Conservation (phyloP, 2,329 filamentous ascomycete species). For the Cercospora sp. region DNA sequence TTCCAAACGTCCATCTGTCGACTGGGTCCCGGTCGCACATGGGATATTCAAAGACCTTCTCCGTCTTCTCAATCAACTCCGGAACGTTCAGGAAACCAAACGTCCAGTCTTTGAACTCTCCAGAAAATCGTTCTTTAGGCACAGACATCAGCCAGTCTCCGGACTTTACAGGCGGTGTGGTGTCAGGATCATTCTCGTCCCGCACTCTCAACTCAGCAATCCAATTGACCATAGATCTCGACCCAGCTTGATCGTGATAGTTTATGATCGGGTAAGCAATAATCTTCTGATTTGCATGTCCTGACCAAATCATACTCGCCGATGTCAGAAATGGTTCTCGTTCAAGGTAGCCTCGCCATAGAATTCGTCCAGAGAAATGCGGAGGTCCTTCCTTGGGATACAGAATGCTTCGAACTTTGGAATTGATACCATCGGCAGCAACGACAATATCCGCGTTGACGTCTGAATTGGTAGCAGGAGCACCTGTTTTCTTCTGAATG, state of each 20-base stretch:
- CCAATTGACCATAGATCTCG: slow-evolving; percentile 49
- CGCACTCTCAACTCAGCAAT: slow-evolving; percentile 49
- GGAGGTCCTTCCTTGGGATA: slow-evolving; percentile 50
- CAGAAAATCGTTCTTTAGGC: slow-evolving; percentile 44
- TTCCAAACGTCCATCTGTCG: slow-evolving; percentile 43
- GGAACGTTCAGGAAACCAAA: slow-evolving; percentile 48
- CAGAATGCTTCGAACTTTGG: slow-evolving; percentile 43
- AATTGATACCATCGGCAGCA: slow-evolving; percentile 51
- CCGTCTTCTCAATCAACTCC: slow-evolving; percentile 46
- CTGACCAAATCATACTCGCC: slow-evolving; percentile 49
- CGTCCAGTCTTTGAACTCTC: slow-evolving; percentile 45
- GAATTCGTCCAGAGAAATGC: slow-evolving; percentile 49
- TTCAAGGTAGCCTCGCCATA: slow-evolving; percentile 49
- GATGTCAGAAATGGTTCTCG: slow-evolving; percentile 46
- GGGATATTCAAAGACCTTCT: slow-evolving; percentile 49
- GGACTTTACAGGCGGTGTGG: slow-evolving; percentile 45
- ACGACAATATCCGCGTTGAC: slow-evolving; percentile 42
- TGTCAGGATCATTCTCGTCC: slow-evolving; percentile 45
- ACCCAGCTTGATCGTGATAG: slow-evolving; percentile 21
- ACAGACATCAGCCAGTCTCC: slow-evolving; percentile 48
- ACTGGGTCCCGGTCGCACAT: slow-evolving; percentile 51
- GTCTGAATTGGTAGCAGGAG: slow-evolving; percentile 35
- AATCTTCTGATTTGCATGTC: slow-evolving; percentile 51
- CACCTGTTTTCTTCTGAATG: slow-evolving; percentile 18
- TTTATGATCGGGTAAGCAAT: slow-evolving; percentile 50